A percentile compares a stretch with the other conserved stretches of the same genome.
Conservation (phyloP, 805 yeast species). For the Saccharomycopsis lassenensis region DNA sequence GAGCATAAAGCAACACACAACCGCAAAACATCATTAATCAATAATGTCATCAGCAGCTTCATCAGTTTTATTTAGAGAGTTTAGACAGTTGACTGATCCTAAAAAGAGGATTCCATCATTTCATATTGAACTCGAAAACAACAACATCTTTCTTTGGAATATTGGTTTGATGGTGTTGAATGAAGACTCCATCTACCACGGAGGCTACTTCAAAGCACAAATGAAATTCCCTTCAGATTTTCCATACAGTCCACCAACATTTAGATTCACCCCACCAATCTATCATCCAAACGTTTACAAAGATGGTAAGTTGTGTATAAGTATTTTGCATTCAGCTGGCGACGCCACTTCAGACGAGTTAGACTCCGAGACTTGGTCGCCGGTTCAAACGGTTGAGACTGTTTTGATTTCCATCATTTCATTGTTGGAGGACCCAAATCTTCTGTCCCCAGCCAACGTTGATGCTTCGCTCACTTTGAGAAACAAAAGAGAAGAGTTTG, state of each 20-base stretch:
- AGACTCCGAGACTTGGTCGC: slow-evolving; percentile 90
- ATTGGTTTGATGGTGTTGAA: slow-evolving; percentile 87
- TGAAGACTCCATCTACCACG: slow-evolving; percentile 83
- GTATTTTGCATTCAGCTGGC: slow-evolving; percentile 86
- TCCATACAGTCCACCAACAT: slow-evolving; percentile 88
- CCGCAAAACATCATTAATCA: too few relatives aligned
- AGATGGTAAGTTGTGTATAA: slow-evolving; percentile 87
- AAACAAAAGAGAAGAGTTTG: slow-evolving; percentile 67
- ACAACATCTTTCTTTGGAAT: slow-evolving; percentile 60
- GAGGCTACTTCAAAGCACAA: slow-evolving; percentile 90
- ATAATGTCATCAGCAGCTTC: slow-evolving; percentile 37
- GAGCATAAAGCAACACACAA: too few relatives aligned
- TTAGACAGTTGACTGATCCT: slow-evolving; percentile 86
- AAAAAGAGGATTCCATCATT: slow-evolving; percentile 65
- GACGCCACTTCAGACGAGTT: slow-evolving; percentile 86
- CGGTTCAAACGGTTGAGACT: slow-evolving; percentile 85
- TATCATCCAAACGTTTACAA: slow-evolving; percentile 93
- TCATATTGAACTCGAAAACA: slow-evolving; percentile 59
- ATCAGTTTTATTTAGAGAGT: slow-evolving; percentile 84
- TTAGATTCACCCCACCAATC: slow-evolving; percentile 85
- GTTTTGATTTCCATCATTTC: slow-evolving; percentile 87
- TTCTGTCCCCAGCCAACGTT: slow-evolving; percentile 88
- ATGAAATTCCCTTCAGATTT: slow-evolving; percentile 88
- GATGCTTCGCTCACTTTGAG: slow-evolving; percentile 92
- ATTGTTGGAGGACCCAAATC: slow-evolving; percentile 86